Base-by-base conservation (phyloP, 2,329 filamentous ascomycete genomes). In the Neodidymelliopsis sp. region DNA sequence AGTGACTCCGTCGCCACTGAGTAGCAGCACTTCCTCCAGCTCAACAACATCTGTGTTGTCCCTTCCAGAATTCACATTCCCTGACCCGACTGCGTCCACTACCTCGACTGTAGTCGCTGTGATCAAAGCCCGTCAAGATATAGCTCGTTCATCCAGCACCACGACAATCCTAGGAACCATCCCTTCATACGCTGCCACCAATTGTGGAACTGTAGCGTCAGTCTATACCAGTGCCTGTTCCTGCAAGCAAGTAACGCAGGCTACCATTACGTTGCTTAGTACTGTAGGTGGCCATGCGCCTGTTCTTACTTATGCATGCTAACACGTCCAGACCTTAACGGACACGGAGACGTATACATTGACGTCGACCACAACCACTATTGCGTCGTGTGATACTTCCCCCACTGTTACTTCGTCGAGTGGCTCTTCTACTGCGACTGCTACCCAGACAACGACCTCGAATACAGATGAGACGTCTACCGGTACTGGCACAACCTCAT, bases 201-300 rank as follows among this genome's bases (percentile, higher is more conserved):
- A 34, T 2, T 70, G 66, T 42, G 12, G 15, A 19, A 40, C 19
- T 23, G 25, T 43, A 12, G 20, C 33, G 7, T 35, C 37, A 10
- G 39, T 38, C 9, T 71, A 69, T 42, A 54, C 55, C 0, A 67
- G 65, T 30, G 65, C 60, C 2, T 71, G 69, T 38, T 43, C 40
- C 8, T 71, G 67, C 37, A 51, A 61, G 22, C 56, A 55, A 2
- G 45, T 71, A 11, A 55, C 54, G 3, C 13, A 54, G 12, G 56
- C 42, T 10, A 33, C 33, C 1, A 27, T 63, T 7, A 62, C 61
- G 12, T 46, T 42, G 7, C 47, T 63, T 13, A 56, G 58, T 29
- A 44, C 55, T 8, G 69, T 70, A 57, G 54, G 63, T 53, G 9
- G 1, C 13, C 15, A 15, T 28, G 24, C 16, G 13, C 9, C 7